Conservation (phyloP, 495 filamentous ascomycete genomes). For the Penicillium arizonense region DNA sequence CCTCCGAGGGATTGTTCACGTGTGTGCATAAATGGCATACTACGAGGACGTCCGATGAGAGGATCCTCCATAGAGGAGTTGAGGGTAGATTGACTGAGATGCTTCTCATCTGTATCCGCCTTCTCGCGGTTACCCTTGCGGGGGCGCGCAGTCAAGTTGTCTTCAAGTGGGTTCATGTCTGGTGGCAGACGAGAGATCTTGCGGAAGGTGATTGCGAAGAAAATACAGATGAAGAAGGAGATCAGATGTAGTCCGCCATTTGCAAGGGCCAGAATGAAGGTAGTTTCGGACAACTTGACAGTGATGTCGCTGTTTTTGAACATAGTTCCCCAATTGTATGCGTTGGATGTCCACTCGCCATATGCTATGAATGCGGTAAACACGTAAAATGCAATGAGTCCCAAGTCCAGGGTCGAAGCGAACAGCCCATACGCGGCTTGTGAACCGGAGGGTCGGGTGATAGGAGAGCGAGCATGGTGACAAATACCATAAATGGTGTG, state of each 20-base stretch:
- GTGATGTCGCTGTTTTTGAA: slow-evolving; percentile 49
- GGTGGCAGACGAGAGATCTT: slow-evolving; percentile 78
- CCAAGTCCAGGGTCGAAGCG: slow-evolving; percentile 66
- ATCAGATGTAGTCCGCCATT: slow-evolving; percentile 67
- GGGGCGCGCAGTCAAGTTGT: slow-evolving; percentile 75
- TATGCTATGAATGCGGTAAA: slow-evolving; percentile 63
- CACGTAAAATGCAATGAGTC: slow-evolving; percentile 72
- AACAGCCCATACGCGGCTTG: slow-evolving; percentile 85
- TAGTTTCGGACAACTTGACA: slow-evolving; percentile 54
- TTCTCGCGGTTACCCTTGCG: slow-evolving; percentile 66
- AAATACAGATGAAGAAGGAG: slow-evolving; percentile 67
- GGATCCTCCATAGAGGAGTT: slow-evolving; percentile 59
- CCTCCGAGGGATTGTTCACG: slow-evolving; percentile 55
- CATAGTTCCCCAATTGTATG: slow-evolving; percentile 61
- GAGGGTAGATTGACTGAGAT: slow-evolving; percentile 51
- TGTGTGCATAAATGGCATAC: slow-evolving; percentile 75
- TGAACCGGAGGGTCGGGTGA: slow-evolving; percentile 67
- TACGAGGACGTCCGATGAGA: slow-evolving; percentile 55
- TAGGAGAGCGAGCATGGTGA: slow-evolving; percentile 66
- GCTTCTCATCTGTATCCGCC: slow-evolving; percentile 60
- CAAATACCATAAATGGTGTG: slow-evolving; percentile 74
- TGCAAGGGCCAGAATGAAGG: slow-evolving; percentile 61
- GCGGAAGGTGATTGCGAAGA: slow-evolving; percentile 71
- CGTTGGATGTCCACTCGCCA: slow-evolving; percentile 37
- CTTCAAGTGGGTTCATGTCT: slow-evolving; percentile 89